These are phyloP conservation scores for Colletotrichum sp. DNA, from an alignment of 2,329 filamentous ascomycete species.

Conservation along the genomic window DNA sequence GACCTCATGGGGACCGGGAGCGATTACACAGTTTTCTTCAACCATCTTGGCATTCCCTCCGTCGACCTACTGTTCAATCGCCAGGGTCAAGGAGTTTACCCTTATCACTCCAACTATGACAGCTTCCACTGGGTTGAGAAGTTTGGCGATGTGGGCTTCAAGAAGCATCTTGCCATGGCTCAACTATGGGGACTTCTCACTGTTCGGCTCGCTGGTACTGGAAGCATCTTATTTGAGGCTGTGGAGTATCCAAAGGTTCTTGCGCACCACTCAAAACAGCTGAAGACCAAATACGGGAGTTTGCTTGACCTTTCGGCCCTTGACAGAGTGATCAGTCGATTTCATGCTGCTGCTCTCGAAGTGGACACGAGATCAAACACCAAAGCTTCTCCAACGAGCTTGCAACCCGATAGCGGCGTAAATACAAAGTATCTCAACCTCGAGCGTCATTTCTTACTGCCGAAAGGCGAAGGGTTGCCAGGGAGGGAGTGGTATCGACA, in stretches of 20 bases:
- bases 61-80: conserved; percentile 55
- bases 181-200: conserved; percentile 43
- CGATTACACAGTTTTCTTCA: conserved; percentile 66
- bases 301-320: background rate
- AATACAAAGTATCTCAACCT: background rate
- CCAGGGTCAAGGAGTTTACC: conserved; percentile 33
- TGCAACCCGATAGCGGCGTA: background rate
- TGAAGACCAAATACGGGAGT: background rate
- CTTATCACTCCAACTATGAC: conserved; percentile 79
- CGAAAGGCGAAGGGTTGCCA: background rate
- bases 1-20: conserved; percentile 62
- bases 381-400: background rate
- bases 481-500: background rate
- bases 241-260: background rate
- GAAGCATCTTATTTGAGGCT: background rate
- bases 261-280: background rate
- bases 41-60: conserved; percentile 60
- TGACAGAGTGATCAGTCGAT: background rate
- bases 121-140: conserved; percentile 75
- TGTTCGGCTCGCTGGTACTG: conserved; percentile 15
- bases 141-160: conserved; percentile 63
- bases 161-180: conserved; percentile 57
- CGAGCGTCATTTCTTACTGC: background rate
- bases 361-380: background rate
- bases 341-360: background rate